phyloP scores from a whole-genome alignment of 2,329 filamentous ascomycete species.

The Pyrenochaeta sp. region DNA sequence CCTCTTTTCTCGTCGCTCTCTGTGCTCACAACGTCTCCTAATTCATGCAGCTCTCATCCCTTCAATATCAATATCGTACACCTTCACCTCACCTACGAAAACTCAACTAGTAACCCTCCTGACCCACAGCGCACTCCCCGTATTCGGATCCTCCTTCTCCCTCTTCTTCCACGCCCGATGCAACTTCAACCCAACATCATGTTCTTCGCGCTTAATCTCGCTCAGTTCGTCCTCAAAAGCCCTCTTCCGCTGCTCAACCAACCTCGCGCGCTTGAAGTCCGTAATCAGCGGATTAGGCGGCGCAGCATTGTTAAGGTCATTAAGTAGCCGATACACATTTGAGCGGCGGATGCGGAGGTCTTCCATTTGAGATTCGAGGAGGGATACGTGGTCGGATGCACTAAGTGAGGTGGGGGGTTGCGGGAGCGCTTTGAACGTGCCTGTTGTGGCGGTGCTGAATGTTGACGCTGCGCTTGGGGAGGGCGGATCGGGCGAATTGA shows the following conservation, averaged over 20 bases:
- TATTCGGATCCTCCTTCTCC: slow-evolving; percentile 48
- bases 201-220: slow-evolving; percentile 49
- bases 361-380: slow-evolving; percentile 51
- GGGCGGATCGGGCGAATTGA: neutral
- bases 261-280: slow-evolving; percentile 45
- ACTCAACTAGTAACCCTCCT: slow-evolving; percentile 44
- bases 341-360: slow-evolving; percentile 48
- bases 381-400: slow-evolving; percentile 47
- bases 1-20: neutral
- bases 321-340: slow-evolving; percentile 49
- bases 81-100: neutral
- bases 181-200: slow-evolving; percentile 52
- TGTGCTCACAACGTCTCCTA: neutral
- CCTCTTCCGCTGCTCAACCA: slow-evolving; percentile 47
- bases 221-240: slow-evolving; percentile 49
- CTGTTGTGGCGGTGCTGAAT: slow-evolving; percentile 39
- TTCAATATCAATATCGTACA: too few relatives aligned
- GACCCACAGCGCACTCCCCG: slow-evolving; percentile 50
- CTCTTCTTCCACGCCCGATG: slow-evolving; percentile 51
- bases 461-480: slow-evolving; percentile 19
- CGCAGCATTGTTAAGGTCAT: slow-evolving; percentile 45
- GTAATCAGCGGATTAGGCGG: slow-evolving; percentile 50
- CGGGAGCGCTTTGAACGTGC: slow-evolving; percentile 49
- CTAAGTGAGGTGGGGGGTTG: slow-evolving; percentile 45
- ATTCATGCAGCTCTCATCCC: too few relatives aligned